Evolutionary conservation across 345 rosid species (phyloP).

Genomic region (Boechera retrofracta): DNA sequence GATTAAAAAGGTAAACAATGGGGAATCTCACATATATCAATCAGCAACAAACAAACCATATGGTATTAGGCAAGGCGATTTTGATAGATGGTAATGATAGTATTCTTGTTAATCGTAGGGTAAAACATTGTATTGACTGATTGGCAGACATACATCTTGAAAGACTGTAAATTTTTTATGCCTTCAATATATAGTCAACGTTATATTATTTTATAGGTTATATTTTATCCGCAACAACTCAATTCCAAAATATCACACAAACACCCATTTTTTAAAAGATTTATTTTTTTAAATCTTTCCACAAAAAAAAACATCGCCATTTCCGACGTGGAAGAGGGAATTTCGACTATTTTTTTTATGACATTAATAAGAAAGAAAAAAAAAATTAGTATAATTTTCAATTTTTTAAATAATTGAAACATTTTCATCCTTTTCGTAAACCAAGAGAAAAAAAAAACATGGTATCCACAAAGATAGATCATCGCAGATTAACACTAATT

Average conservation of each 20-base stretch:
- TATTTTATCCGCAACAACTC: too few species aligned
- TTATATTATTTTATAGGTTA: neutral
- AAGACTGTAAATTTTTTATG: too few species aligned
- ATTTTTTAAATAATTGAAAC: too few species aligned
- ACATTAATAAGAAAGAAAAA: too few species aligned
- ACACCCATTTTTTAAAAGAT: too few species aligned
- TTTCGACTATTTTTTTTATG: too few species aligned
- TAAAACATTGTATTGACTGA: neutral
- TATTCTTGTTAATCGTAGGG: neutral
- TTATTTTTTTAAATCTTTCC: too few species aligned
- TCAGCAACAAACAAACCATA: neutral
- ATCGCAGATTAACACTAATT: neutral
- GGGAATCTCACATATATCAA: constrained; percentile 10
- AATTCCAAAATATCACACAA: too few species aligned
- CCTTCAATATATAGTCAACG: neutral
- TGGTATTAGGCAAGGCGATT: neutral
- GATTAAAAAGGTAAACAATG: neutral
- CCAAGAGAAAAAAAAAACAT: neutral
- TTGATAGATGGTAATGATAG: neutral
- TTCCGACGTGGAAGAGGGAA: too few species aligned
- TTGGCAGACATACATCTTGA: neutral
- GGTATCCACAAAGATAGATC: constrained; percentile 7
- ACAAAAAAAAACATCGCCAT: too few species aligned
- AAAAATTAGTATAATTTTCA: too few species aligned
- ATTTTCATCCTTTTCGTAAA: too few species aligned